These are phyloP conservation scores for Pseudevernia furfuracea DNA, from an alignment of 495 filamentous ascomycete species.

Conservation along the genomic window DNA sequence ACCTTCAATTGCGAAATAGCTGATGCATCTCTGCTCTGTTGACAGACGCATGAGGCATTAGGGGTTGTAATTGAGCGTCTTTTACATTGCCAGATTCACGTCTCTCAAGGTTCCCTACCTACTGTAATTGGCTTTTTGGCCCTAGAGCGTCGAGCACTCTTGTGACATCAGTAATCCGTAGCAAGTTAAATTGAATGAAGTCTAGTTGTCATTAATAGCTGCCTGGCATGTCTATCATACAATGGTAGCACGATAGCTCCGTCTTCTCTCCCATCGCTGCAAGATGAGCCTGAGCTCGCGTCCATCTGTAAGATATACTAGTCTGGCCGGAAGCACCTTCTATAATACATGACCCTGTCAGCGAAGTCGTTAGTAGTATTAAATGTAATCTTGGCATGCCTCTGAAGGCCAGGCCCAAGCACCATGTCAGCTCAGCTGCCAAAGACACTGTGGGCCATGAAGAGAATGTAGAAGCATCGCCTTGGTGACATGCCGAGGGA, in stretches of 20 bases:
- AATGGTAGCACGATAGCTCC: slow-evolving; percentile 6
- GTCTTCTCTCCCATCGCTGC: neutral
- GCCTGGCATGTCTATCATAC: slow-evolving; percentile 17
- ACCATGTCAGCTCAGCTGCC: slow-evolving; percentile 14
- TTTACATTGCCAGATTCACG: no score
- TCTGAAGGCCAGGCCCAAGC: slow-evolving; percentile 6
- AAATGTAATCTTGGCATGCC: slow-evolving; percentile 4
- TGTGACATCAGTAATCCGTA: neutral
- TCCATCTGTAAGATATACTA: slow-evolving; percentile 14
- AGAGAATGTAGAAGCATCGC: neutral
- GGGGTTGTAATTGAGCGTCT: no score
- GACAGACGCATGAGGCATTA: no score
- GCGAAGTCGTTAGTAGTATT: slow-evolving; percentile 15
- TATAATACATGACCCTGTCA: slow-evolving; percentile 17
- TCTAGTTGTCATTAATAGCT: slow-evolving; percentile 12
- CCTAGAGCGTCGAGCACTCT: neutral
- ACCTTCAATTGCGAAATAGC: no score
- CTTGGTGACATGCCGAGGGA: neutral
- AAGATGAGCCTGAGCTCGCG: slow-evolving; percentile 12
- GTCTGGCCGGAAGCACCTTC: slow-evolving; percentile 4
- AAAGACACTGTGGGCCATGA: slow-evolving; percentile 6
- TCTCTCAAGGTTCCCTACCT: no score
- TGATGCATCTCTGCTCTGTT: no score
- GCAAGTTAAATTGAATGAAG: slow-evolving; percentile 2
- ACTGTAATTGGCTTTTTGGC: no score